phyloP scores from a whole-genome alignment of 495 filamentous ascomycete species.

The Collariella sp. region DNA sequence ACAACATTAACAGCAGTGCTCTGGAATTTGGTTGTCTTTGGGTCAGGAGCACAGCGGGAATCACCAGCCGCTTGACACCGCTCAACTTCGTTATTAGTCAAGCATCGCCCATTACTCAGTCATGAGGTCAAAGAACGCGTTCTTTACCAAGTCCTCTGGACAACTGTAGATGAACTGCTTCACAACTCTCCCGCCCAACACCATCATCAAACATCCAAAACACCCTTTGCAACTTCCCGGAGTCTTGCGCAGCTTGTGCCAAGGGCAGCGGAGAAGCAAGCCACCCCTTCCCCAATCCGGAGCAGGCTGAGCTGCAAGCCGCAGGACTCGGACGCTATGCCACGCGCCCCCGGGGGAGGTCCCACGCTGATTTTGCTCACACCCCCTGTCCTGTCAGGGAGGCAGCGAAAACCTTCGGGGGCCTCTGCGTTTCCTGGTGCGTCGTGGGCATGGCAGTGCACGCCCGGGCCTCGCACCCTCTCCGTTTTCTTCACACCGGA shows the following conservation, averaged over 20 bases:
- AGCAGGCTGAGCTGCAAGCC: constrained; percentile 15
- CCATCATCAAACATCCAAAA: too few species aligned
- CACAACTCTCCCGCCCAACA: too few species aligned
- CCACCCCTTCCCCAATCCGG: constrained; percentile 11
- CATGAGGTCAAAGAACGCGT: too few species aligned
- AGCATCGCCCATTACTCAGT: too few species aligned
- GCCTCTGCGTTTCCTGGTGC: not conserved
- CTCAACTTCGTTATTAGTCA: too few species aligned
- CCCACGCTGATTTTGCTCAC: not conserved
- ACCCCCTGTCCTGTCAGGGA: not conserved
- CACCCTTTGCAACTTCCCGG: not conserved
- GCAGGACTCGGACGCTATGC: constrained; percentile 5
- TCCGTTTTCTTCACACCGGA: not conserved
- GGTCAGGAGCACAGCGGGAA: too few species aligned
- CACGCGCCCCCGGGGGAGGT: not conserved
- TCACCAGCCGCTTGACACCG: too few species aligned
- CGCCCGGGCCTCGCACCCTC: too few species aligned
- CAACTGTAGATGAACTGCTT: too few species aligned
- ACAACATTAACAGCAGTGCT: too few species aligned
- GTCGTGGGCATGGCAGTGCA: not conserved
- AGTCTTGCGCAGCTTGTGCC: not conserved
- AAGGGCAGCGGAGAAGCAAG: not conserved
- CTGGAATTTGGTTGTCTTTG: too few species aligned
- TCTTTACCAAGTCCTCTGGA: too few species aligned
- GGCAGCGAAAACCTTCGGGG: not conserved